Evolutionary conservation across 495 filamentous ascomycete species (phyloP).

Genomic region (Neurospora sp.): DNA sequence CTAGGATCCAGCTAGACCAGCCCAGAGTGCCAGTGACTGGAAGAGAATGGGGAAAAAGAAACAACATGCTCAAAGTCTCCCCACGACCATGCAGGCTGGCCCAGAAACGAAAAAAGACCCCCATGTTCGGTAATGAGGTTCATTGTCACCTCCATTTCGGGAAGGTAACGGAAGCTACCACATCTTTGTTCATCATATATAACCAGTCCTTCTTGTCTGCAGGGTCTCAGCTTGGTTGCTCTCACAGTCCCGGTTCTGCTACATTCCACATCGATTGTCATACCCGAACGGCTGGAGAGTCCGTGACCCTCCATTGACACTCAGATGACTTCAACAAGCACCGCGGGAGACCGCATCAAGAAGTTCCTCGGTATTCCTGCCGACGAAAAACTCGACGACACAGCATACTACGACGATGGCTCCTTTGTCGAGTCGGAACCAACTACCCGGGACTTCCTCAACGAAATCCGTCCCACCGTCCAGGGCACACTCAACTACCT

Average conservation of each 20-base stretch:
- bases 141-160: not conserved
- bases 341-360: constrained; percentile 17
- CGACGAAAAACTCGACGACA: constrained; percentile 14
- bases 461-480: constrained; percentile 43
- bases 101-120: not conserved
- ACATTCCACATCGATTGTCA: not conserved
- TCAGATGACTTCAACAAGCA: constrained; percentile 6
- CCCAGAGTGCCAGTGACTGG: not conserved
- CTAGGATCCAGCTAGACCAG: not conserved
- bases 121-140: not conserved
- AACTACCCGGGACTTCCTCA: constrained; percentile 56
- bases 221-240: not conserved
- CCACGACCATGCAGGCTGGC: not conserved
- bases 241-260: not conserved
- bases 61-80: not conserved
- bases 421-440: constrained; percentile 74
- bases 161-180: not conserved
- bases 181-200: constrained; percentile 12
- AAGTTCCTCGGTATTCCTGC: constrained; percentile 19
- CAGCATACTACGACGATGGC: constrained; percentile 29
- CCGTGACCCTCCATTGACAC: not conserved
- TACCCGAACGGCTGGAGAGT: not conserved
- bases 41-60: not conserved
- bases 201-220: not conserved
- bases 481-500: constrained; percentile 45